phyloP scores from a whole-genome alignment of 2,329 filamentous ascomycete species.

The Botrytis pseudocinerea region DNA sequence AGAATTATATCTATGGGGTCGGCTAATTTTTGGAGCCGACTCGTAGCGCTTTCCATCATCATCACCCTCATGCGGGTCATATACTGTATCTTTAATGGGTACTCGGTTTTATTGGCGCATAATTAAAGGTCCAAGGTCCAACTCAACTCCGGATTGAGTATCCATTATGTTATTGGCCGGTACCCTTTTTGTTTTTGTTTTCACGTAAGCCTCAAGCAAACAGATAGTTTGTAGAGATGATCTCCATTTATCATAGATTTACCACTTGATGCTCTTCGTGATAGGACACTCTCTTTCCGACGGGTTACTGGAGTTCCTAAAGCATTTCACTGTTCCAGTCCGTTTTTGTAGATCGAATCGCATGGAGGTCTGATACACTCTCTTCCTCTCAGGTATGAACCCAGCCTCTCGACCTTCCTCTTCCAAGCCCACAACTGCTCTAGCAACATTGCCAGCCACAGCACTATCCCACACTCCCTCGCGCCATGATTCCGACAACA shows the following conservation, averaged over 20 bases:
- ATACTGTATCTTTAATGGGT: background rate
- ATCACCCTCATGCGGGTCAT: background rate
- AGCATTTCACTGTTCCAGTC: conserved; percentile 5
- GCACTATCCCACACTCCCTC: conserved; percentile 2
- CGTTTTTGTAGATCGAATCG: background rate
- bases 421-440: conserved; percentile 1
- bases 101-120: background rate
- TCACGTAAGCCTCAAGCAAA: background rate
- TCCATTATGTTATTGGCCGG: no score
- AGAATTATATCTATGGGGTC: background rate
- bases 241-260: background rate
- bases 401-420: conserved; percentile 12
- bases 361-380: conserved; percentile 3
- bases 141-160: background rate
- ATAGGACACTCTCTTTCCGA: background rate
- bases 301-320: background rate
- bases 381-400: background rate
- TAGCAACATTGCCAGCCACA: background rate
- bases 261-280: background rate
- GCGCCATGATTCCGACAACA: background rate
- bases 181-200: no score
- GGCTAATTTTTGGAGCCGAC: background rate
- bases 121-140: no score
- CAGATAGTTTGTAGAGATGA: no score
- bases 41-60: background rate